Evolutionary conservation across 306 rosid genomes (phyloP).

Genomic region (Cucurbita argyrosperma): DNA sequence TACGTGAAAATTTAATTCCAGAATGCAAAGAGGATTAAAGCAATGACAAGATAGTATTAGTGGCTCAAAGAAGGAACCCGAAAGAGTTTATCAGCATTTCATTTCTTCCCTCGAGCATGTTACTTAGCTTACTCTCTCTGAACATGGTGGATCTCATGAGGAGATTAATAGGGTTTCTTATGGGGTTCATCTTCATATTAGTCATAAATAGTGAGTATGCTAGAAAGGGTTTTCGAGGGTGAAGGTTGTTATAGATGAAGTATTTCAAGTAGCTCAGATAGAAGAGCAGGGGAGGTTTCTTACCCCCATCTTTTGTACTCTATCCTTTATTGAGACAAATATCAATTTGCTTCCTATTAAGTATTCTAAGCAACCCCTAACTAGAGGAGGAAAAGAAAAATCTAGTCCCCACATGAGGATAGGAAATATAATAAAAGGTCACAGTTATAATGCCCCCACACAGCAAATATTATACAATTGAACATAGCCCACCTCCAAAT

Average conservation of each 20-base stretch:
- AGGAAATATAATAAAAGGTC: neutral
- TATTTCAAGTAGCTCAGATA: neutral
- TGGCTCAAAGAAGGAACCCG: neutral
- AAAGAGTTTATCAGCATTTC: neutral
- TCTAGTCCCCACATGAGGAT: neutral
- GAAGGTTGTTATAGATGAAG: neutral
- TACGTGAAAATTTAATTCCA: neutral
- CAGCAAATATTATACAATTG: neutral
- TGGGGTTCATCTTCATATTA: neutral
- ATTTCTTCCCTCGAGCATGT: neutral
- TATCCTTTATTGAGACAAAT: neutral
- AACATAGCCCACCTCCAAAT: slow-evolving; percentile 61
- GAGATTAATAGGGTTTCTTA: neutral
- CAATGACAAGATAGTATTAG: neutral
- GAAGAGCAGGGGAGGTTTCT: neutral
- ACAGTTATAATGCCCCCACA: neutral
- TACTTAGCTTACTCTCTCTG: neutral
- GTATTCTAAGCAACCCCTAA: neutral
- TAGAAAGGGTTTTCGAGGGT: neutral
- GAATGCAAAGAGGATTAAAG: neutral
- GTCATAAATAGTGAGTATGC: neutral
- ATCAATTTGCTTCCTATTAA: neutral
- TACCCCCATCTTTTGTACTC: neutral
- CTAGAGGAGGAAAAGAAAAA: neutral
- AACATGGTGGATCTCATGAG: neutral